Evolutionary conservation across 441 rosid genomes (phyloP).

Genomic region (Euphorbia celastroides): DNA sequence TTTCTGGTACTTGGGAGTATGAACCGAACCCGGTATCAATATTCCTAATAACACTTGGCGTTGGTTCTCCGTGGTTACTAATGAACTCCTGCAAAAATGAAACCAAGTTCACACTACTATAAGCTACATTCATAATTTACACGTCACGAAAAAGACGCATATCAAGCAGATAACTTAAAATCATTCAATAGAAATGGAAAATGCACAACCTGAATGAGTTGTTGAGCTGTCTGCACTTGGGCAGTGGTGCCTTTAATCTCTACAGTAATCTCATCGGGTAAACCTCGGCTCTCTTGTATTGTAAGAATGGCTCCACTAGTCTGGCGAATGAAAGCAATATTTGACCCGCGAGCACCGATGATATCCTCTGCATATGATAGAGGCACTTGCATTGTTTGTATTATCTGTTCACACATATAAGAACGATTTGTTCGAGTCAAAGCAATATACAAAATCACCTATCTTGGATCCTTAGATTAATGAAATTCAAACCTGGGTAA

Average conservation of each 20-base stretch:
- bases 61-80: constrained; percentile 33
- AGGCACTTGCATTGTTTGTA: constrained; percentile 57
- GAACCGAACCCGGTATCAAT: constrained; percentile 32
- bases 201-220: constrained; percentile 55
- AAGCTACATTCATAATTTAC: not conserved
- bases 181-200: too few species aligned
- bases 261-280: constrained; percentile 52
- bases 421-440: not conserved
- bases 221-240: constrained; percentile 53
- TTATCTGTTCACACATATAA: constrained; percentile 28
- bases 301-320: constrained; percentile 44
- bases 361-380: constrained; percentile 52
- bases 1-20: constrained; percentile 37
- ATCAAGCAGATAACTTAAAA: not conserved
- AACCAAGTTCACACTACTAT: not conserved
- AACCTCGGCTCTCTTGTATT: constrained; percentile 41
- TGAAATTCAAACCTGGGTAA: constrained; percentile 41
- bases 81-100: constrained; percentile 35
- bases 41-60: constrained; percentile 32
- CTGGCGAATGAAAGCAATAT: constrained; percentile 52
- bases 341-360: constrained; percentile 46
- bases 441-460: not conserved
- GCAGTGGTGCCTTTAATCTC: constrained; percentile 52
- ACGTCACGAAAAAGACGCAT: not conserved
- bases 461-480: not conserved